Evolutionary conservation across 495 filamentous ascomycete genomes (phyloP).

Genomic region (Penicillium argentinense): DNA sequence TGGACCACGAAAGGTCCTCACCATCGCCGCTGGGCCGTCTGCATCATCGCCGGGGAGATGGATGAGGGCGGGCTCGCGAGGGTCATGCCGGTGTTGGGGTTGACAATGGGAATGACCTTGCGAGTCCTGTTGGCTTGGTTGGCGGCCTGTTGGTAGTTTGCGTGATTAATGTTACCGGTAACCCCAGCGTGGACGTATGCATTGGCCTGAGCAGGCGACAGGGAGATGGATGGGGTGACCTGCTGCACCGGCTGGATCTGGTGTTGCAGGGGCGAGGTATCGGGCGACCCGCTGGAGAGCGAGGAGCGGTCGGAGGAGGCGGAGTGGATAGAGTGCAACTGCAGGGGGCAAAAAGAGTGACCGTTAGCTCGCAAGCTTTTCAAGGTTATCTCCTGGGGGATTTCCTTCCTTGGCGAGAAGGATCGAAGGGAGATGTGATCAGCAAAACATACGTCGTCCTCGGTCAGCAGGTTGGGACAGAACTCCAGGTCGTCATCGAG

Average conservation of each 20-base stretch:
- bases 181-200: conserved; percentile 63
- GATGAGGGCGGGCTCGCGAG: conserved; percentile 89
- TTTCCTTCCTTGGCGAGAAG: background rate
- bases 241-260: conserved; percentile 74
- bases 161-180: conserved; percentile 53
- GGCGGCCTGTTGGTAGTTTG: conserved; percentile 84
- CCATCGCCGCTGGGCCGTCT: conserved; percentile 67
- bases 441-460: conserved; percentile 82
- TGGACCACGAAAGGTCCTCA: conserved; percentile 32
- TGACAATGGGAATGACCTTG: conserved; percentile 98
- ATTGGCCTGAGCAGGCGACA: conserved; percentile 67
- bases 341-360: conserved; percentile 10
- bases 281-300: conserved; percentile 89
- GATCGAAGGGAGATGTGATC: background rate
- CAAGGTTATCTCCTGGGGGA: background rate
- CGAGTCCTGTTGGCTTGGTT: conserved; percentile 84
- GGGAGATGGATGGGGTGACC: conserved; percentile 73
- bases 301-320: conserved; percentile 90
- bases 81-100: conserved; percentile 86
- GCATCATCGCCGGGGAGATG: conserved; percentile 83
- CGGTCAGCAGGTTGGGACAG: conserved; percentile 88
- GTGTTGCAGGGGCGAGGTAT: conserved; percentile 82
- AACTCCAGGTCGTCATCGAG: conserved; percentile 97
- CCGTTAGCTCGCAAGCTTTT: too few species aligned
- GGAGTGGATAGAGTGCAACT: conserved; percentile 88